Base-by-base conservation (phyloP, 1,139 yeast genomes). In the Yamadazyma atlantica region DNA sequence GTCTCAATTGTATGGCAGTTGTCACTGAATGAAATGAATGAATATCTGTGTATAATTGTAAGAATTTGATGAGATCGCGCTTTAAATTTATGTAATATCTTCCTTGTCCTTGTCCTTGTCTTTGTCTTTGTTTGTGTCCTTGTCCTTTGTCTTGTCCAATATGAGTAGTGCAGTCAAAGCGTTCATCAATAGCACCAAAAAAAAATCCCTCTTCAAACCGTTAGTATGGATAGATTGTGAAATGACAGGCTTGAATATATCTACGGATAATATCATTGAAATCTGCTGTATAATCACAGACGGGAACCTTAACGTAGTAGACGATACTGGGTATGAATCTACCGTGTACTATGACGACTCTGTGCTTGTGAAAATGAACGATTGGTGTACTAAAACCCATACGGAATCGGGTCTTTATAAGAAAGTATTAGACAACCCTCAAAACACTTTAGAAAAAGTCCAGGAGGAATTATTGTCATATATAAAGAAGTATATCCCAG, bases 271-370 rank as follows among this genome's bases (percentile, higher is more conserved):
- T 41, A 90, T 94, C 50, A 86, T 94, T 46, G 98, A 94, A 60
- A 81, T 94, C 23, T 89, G 97, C 57, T 89, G 97, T 57, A 66
- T 90, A 27, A 69, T 94, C 35, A 92, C 99, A 1, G 96, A 92
- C 54, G 88, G 85, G 7, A 63, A 86, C 41, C 69, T 92, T 46
- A 76, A 85, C 39, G 51, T 85, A 3, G 62, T 89, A 2, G 95
- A 85, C 41, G 72, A 69, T 18, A 58, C 60, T 2, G 94, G 92
- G 1, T 92, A 80, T 55, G 96, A 90, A 54, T 78, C 89, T 16
- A 89, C 89, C 2, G 73, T 92, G 11, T 89, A 85, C 54, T 82
- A 77, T 46, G 84, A 86, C 14, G 69, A 80, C 44, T 65, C 63
- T n/a, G 69, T 73, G 1, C 65, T 90, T 70, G 86, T 82, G 48